A percentile compares a stretch with the other conserved stretches of the same genome.
Evolutionary conservation across 768 basidiomycete species (phyloP).

Genomic region (Trametes punicea): DNA sequence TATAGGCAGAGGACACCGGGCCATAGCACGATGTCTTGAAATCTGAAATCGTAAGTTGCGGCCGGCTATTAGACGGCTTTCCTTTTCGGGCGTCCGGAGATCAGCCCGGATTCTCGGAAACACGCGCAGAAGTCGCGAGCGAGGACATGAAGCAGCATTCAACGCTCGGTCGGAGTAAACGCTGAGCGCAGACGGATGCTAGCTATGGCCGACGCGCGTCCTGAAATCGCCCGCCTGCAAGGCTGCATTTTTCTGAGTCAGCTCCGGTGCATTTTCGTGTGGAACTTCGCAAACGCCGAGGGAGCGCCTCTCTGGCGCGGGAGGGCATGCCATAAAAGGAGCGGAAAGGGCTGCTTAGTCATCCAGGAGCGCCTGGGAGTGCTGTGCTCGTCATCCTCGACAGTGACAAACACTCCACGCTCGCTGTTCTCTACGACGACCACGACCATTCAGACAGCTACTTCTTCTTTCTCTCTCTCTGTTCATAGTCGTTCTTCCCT

Average conservation of each 20-base stretch:
- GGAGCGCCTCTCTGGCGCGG: neutral
- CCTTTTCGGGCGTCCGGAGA: slow-evolving; percentile 15
- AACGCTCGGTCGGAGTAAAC: neutral
- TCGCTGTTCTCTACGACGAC: slow-evolving; percentile 28
- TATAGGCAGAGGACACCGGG: slow-evolving; percentile 13
- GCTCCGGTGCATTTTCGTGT: neutral
- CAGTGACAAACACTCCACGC: slow-evolving; percentile 26
- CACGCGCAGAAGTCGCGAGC: neutral
- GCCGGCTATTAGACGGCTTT: slow-evolving; percentile 10
- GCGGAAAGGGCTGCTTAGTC: slow-evolving; percentile 14
- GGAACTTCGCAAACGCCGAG: slow-evolving; percentile 7
- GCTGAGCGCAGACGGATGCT: neutral
- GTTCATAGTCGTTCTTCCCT: slow-evolving; percentile 18
- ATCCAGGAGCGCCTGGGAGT: slow-evolving; percentile 10
- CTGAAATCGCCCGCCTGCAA: neutral
- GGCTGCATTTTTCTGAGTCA: neutral
- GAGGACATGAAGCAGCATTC: neutral
- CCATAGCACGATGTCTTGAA: slow-evolving; percentile 25
- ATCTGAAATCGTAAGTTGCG: slow-evolving; percentile 25
- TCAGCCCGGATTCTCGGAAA: neutral
- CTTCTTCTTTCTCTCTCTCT: slow-evolving; percentile 10
- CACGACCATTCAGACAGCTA: slow-evolving; percentile 20
- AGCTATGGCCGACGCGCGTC: neutral
- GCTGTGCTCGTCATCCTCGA: slow-evolving; percentile 26
- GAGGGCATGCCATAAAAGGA: slow-evolving; percentile 1